These are phyloP conservation scores for Macrolepiota fuliginosa DNA, from an alignment of 768 basidiomycete species.

Conservation along the genomic window DNA sequence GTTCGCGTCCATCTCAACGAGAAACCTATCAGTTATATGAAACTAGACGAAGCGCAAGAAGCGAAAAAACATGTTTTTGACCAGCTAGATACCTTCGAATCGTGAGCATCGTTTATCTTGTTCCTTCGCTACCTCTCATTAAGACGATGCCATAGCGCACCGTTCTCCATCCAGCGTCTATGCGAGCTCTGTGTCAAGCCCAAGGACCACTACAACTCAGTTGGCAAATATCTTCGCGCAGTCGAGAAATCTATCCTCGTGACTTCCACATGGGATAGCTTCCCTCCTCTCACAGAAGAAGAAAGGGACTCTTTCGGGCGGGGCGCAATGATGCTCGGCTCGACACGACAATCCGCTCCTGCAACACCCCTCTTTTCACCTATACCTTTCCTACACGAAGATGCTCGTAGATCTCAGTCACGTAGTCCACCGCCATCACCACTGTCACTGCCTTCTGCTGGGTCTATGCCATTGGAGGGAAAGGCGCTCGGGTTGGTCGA, in stretches of 20 bases:
- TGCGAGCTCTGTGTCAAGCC: slow-evolving; percentile 79
- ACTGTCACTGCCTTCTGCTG: slow-evolving; percentile 42
- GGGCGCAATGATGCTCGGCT: slow-evolving; percentile 41
- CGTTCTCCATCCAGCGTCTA: slow-evolving; percentile 88
- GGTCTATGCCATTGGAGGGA: slow-evolving; percentile 29
- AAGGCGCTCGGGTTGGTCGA: slow-evolving; percentile 77
- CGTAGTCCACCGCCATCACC: slow-evolving; percentile 80
- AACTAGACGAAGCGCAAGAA: slow-evolving; percentile 55
- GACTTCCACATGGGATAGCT: slow-evolving; percentile 75
- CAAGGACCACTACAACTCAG: slow-evolving; percentile 64
- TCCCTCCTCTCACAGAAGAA: slow-evolving; percentile 48
- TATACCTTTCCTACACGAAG: slow-evolving; percentile 83
- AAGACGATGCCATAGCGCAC: slow-evolving; percentile 39
- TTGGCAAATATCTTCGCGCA: slow-evolving; percentile 88
- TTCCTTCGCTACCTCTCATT: slow-evolving; percentile 2
- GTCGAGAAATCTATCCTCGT: slow-evolving; percentile 81
- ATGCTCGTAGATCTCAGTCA: slow-evolving; percentile 76
- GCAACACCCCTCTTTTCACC: slow-evolving; percentile 84
- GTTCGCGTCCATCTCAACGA: slow-evolving; percentile 49
- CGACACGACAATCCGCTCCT: slow-evolving; percentile 54
- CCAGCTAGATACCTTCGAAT: slow-evolving; percentile 73
- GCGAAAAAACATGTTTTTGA: slow-evolving; percentile 55
- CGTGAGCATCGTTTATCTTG: slow-evolving; percentile 40
- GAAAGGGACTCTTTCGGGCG: slow-evolving; percentile 35
- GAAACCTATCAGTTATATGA: slow-evolving; percentile 57